These are phyloP conservation scores for Hypoxylon sp. DNA, from an alignment of 2,329 filamentous ascomycete species.

Conservation along the genomic window DNA sequence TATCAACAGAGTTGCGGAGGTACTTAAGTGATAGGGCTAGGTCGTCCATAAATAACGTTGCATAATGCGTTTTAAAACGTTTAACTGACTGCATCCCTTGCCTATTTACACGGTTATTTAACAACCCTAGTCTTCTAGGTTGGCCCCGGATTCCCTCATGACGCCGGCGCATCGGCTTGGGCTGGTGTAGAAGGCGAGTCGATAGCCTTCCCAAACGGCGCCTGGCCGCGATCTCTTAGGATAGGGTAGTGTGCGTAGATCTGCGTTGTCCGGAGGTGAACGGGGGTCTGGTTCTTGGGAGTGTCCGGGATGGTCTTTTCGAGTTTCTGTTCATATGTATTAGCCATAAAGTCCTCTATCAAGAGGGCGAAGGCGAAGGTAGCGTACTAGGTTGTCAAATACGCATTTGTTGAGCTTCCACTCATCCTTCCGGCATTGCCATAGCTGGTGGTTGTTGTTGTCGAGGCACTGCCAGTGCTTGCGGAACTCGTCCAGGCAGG, in stretches of 20 bases:
- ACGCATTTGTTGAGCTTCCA: slow-evolving; percentile 95
- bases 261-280: slow-evolving; percentile 79
- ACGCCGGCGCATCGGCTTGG: slow-evolving; percentile 47
- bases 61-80: background rate
- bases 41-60: background rate
- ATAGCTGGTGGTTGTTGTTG: slow-evolving; percentile 97
- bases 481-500: slow-evolving; percentile 92
- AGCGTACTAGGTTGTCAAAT: slow-evolving; percentile 90
- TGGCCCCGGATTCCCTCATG: slow-evolving; percentile 34
- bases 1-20: background rate
- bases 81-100: slow-evolving; percentile 30
- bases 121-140: slow-evolving; percentile 17
- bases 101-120: slow-evolving; percentile 42
- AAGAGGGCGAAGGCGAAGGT: background rate
- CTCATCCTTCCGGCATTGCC: slow-evolving; percentile 92
- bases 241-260: slow-evolving; percentile 71
- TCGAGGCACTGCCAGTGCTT: slow-evolving; percentile 96
- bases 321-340: slow-evolving; percentile 72
- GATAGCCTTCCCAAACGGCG: slow-evolving; percentile 52
- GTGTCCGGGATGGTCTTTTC: slow-evolving; percentile 85
- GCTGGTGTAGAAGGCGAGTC: slow-evolving; percentile 52
- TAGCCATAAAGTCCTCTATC: slow-evolving; percentile 14
- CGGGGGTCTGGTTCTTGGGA: slow-evolving; percentile 77
- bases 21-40: background rate
- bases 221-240: slow-evolving; percentile 54